Percentiles rank a stretch among this genome's conserved stretches.
phyloP scores from a whole-genome alignment of 306 rosid genomes.

The Prunus persica region Prunus_persica_NCBIv2 NC_034014.1:1407001-1407500 shows the following conservation, averaged over 20 bases:
- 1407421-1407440: no score
- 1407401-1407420: no score
- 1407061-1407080: constrained; percentile 43
- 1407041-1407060: constrained; percentile 36
- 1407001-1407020: constrained; percentile 46
- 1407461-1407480: no score
- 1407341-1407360: no score
- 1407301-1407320: constrained; percentile 15
- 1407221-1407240: background rate
- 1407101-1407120: background rate
- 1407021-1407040: constrained; percentile 47
- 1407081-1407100: background rate
- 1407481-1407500: no score
- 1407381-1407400: no score
- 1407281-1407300: constrained; percentile 37
- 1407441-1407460: no score
- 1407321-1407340: background rate
- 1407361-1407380: no score
- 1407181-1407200: no score
- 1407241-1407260: constrained; percentile 17
- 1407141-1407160: no score
- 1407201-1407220: no score
- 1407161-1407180: background rate
- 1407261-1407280: constrained; percentile 20
- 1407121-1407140: no score